Base-by-base conservation (phyloP, 768 basidiomycete genomes). In the Chalciporus pseudorubinellus region DNA sequence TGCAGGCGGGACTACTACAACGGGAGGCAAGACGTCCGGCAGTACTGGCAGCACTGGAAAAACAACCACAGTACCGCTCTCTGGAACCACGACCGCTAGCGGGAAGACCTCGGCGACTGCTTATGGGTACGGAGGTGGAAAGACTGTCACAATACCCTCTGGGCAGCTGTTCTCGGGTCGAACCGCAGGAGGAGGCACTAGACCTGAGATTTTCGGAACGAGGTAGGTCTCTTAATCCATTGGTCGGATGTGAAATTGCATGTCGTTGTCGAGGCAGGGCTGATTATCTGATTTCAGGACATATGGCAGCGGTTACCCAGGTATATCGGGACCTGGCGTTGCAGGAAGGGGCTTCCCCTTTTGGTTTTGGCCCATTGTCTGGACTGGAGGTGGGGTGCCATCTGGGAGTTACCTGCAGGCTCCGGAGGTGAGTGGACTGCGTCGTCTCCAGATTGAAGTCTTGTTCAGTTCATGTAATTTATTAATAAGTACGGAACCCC, bases 251-350 rank as follows among this genome's bases (percentile, higher is more conserved):
- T n/a, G n/a, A n/a, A n/a, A n/a, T n/a, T n/a, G n/a, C n/a, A n/a
- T n/a, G n/a, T n/a, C n/a, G n/a, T n/a, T n/a, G n/a, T n/a, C n/a
- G n/a, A n/a, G n/a, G n/a, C n/a, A n/a, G n/a, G n/a, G 10, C 29
- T 59, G 19, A 57, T 36, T 1, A 45, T 13, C 16, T 40, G 44
- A 53, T 39, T 4, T 48, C 48, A 85, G 83, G 26, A 52, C 60
- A 4, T 85, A 84, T 53, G 84, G 84, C 6, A 85, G 82, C 55
- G 84, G 85, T 3, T 85, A 86, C 59, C 83, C 83, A 31, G 79
- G 80, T 1, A 21, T 73, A 5, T 3, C 59, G 4, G 70, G 71
- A 7, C 71, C 73, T 4, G 81, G 82, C 13, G 79, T 83, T 16
- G 39, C 55, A 0, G 75, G 76, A 0, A 73, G 74, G 0, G 73